These are phyloP conservation scores for Sporothrix curviconia DNA, from an alignment of 2,329 filamentous ascomycete genomes.

Conservation along the genomic window DNA sequence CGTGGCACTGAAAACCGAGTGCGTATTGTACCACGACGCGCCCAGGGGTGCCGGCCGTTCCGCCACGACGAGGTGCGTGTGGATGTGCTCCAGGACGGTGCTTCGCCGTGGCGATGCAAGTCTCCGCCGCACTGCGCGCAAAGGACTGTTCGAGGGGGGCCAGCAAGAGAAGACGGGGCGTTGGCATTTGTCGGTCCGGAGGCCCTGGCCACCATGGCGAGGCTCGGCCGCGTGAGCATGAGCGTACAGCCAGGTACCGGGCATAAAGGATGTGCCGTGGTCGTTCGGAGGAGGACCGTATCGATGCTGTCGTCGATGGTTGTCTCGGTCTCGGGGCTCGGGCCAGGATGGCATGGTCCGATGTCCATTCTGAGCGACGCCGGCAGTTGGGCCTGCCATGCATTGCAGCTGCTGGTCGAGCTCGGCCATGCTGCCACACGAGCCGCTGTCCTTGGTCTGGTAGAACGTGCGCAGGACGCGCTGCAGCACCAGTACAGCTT, in stretches of 20 bases:
- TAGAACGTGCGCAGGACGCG: slow-evolving; percentile 3
- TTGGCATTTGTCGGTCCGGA: not conserved
- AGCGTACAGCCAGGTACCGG: not conserved
- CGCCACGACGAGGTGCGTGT: not conserved
- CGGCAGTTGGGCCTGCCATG: not conserved
- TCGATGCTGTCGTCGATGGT: too few relatives aligned
- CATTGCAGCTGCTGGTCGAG: not conserved
- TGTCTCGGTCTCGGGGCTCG: too few relatives aligned
- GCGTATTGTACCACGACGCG: slow-evolving; percentile 8
- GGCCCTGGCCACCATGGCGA: not conserved
- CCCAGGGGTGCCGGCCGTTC: not conserved
- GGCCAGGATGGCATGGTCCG: too few relatives aligned
- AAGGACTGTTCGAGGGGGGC: not conserved
- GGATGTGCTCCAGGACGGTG: not conserved
- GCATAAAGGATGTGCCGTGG: not conserved
- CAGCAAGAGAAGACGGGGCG: not conserved
- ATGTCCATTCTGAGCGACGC: not conserved
- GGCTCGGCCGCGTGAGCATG: not conserved
- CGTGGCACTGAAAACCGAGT: slow-evolving; percentile 6
- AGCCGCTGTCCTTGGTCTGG: not conserved
- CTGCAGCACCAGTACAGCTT: slow-evolving; percentile 7
- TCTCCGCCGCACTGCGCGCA: not conserved
- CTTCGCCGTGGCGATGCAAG: slow-evolving; percentile 4
- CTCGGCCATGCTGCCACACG: not conserved
- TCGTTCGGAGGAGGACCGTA: too few relatives aligned